Evolutionary conservation across 2,329 filamentous ascomycete species (phyloP), one percentile per base, ranked within the genome.

Genomic region (Ceratocystis ficicola): DNA sequence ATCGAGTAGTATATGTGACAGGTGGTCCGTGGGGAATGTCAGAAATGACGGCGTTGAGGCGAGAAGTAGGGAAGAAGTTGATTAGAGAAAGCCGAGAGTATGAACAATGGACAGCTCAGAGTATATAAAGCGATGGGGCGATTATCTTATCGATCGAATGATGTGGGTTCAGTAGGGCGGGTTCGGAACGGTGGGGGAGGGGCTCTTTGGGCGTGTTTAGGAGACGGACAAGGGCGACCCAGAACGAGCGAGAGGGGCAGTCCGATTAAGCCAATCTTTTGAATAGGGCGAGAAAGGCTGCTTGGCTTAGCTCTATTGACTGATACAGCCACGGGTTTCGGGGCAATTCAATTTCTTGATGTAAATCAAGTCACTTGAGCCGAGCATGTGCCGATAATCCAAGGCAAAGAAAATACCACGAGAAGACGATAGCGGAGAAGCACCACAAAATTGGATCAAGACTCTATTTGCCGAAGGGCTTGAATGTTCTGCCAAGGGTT

Each of bases 321-420:
- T 59, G 5, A 30, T 8, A 20, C 28, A 17, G 52, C 20, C 52
- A 30, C 17, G 52, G 52, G 17, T n/a, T 57, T 7, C 28, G 15
- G 28, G 17, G 7, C 48, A 25, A n/a, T 52, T 3, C n/a, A 52
- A 52, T 52, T 52, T 22, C 48, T 52, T n/a, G 4, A 25, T 7
- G 22, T 8, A 52, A 52, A 25, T 8, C n/a, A 52, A 25, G 48
- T 25, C 48, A 36, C 17, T 30, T 36, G 32, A 36, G 55, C 55
- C 55, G 28, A 59, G n/a, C 6, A 59, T 59, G 17, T 59, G 55
- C 55, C 55, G 55, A 36, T 32, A 59, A 7, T 20, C 55, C 12
- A 59, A 59, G 17, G 55, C 28, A 30, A 59, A 59, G 17, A n/a
- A 59, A 59, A 59, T 59, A 59, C 55, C 55, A 28, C 28, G 32